Base-by-base conservation (phyloP, 495 filamentous ascomycete species). In the Penicillium bovifimosum region DNA sequence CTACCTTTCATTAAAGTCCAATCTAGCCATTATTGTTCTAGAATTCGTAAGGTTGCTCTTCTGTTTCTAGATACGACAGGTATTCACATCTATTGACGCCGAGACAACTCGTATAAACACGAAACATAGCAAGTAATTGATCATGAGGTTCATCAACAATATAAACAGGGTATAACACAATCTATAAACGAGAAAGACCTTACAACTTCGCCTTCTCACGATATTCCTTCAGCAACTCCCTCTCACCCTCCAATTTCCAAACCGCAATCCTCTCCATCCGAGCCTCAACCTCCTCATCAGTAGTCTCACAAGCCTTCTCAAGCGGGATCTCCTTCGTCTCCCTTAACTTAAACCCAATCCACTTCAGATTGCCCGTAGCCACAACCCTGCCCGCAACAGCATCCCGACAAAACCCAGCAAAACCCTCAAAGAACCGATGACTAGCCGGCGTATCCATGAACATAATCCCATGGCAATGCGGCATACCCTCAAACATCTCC, bases 401-500 rank as follows among this genome's bases (percentile, higher is more conserved):
- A 45, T 71, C 64, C 1, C 47, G 56, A 47, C 70, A 73, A 59
- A 93, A 95, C 28, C 63, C 68, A 0, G 78, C 72, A 70, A 82
- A 78, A 16, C 76, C 66, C 8, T 79, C 65, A 40, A 85, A 77
- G 58, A 81, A 86, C 40, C 73, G 65, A 49, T 67, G 68, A 1
- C 75, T 60, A 6, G 72, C 78, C 0, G 67, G 47, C 1, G 80
- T 58, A n/a, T 59, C 62, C n/a, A 74, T 66, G 50, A 96, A 68
- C 0, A 95, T 42, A 54, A 84, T 58, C 0, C 76, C 83, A 63
- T 95, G 95, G 52, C 86, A 88, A 62, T 97, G 92, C 39, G 91
- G 91, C 89, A 96, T 95, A 1, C 83, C 86, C 66, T 92, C 87
- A 58, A 83, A 95, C 66, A 89, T 78, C 60, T 91, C 83, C 34